Percentiles rank a stretch among this genome's conserved stretches.
Conservation (phyloP, 352 stramenopile genomes). For the Globisporangium orthogonon region DNA sequence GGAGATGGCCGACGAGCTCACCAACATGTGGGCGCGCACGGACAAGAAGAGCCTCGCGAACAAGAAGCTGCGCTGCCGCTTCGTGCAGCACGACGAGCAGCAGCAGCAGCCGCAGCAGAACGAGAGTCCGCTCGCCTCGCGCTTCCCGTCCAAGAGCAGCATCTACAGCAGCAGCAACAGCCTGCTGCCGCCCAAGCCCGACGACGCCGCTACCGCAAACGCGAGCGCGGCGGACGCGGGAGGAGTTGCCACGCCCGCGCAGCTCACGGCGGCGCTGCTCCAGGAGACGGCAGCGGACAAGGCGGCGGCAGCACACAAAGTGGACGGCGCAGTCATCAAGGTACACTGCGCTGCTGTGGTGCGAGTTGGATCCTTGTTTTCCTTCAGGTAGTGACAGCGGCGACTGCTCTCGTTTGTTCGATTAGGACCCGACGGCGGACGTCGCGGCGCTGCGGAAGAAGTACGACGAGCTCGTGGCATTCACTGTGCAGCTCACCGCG, state of each 20-base stretch:
- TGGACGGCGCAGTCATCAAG: constrained; percentile 6
- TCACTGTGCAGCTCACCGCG: constrained; percentile 83
- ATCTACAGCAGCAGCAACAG: constrained; percentile 24
- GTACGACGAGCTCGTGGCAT: constrained; percentile 87
- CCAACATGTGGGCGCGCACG: constrained; percentile 77
- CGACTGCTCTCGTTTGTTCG: not conserved
- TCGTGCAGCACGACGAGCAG: constrained; percentile 47
- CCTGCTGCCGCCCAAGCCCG: constrained; percentile 8
- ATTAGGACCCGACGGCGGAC: constrained; percentile 49
- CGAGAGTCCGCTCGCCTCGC: constrained; percentile 9
- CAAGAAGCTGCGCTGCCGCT: constrained; percentile 87
- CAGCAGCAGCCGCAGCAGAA: constrained; percentile 2
- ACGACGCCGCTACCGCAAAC: constrained; percentile 28
- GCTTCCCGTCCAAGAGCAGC: constrained; percentile 16
- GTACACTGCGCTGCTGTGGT: constrained; percentile 4
- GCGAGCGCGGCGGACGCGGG: constrained; percentile 6
- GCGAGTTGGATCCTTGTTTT: not conserved
- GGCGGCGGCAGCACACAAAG: constrained; percentile 1
- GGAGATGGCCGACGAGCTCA: constrained; percentile 85
- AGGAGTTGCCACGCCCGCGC: constrained; percentile 29
- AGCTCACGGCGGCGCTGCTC: constrained; percentile 57
- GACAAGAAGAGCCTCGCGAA: constrained; percentile 79
- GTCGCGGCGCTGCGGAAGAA: constrained; percentile 77
- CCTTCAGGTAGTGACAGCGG: not conserved
- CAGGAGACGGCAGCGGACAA: constrained; percentile 23